phyloP scores from a whole-genome alignment of 1,284 basidiomycete genomes.

The Thelephora terrestris region DNA sequence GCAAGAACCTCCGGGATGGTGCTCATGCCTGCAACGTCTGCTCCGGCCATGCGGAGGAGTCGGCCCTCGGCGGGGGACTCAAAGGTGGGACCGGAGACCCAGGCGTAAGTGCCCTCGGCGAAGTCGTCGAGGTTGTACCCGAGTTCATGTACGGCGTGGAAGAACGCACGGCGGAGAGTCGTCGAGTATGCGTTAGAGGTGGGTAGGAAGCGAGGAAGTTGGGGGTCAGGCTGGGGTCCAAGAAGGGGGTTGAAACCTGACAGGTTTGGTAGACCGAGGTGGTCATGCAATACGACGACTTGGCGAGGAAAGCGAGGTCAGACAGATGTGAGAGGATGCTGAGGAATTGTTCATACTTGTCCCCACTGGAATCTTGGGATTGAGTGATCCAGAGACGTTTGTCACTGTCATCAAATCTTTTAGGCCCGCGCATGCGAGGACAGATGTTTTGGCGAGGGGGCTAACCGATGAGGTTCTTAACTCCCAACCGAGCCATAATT shows the following conservation, averaged over 20 bases:
- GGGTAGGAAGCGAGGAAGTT: constrained; percentile 64
- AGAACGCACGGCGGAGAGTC: constrained; percentile 54
- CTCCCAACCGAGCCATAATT: constrained; percentile 64
- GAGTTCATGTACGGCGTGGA: constrained; percentile 57
- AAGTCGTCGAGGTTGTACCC: constrained; percentile 34
- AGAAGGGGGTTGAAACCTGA: constrained; percentile 72
- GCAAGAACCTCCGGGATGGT: constrained; percentile 86
- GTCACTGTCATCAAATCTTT: constrained; percentile 45
- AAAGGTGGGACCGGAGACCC: constrained; percentile 80
- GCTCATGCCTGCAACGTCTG: constrained; percentile 83
- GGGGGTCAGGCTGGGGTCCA: constrained; percentile 47
- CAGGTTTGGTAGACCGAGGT: constrained; percentile 70
- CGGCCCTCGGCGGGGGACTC: constrained; percentile 78
- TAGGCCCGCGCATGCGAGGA: not conserved
- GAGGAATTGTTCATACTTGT: constrained; percentile 45
- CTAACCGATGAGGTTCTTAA: constrained; percentile 66
- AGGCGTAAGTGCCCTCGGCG: constrained; percentile 74
- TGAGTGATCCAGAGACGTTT: constrained; percentile 75
- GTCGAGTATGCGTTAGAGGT: constrained; percentile 73
- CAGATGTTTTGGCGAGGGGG: constrained; percentile 6
- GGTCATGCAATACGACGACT: constrained; percentile 80
- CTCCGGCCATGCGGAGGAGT: constrained; percentile 60
- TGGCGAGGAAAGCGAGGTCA: not conserved
- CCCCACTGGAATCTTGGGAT: constrained; percentile 63
- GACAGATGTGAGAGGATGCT: not conserved